Base-by-base conservation (phyloP, 768 basidiomycete genomes). In the Mycena vulgaris region DNA sequence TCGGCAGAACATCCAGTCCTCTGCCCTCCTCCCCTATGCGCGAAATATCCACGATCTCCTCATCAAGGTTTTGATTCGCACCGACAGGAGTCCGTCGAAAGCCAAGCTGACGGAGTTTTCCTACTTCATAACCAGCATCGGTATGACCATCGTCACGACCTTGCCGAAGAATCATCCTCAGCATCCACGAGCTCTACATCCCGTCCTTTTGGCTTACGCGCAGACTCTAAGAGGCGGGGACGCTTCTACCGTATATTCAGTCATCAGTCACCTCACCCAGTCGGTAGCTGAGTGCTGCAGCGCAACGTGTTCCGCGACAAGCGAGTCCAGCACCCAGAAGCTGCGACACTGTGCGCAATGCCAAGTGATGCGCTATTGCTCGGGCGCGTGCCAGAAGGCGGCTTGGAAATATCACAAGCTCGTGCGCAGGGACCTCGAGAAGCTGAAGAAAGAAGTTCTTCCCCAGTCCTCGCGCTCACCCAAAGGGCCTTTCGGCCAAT, bases 361-460 rank as follows among this genome's bases (percentile, higher is more conserved):
- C 28, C 25, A 17, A 19, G 35, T 68, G 8, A 63, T 68, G 60
- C 67, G 67, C 33, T 68, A 68, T 30, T 68, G 67, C 27, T 68
- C 67, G 7, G 11, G 27, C 4, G 25, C 21, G 3, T 68, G 67
- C 42, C 67, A 62, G 25, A 61, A 56, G 45, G 33, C 31, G 5
- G 67, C 60, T 9, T 68, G 67, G 67, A 55, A 47, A 35, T 45
- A 62, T 13, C 67, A 68, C 45, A 68, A 68, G 33, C 30, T 27
- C 19, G 51, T 62, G n/a, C 62, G 59, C 60, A 56, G 39, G 47
- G 61, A 68, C 47, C 47, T 68, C 17, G 53, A 56, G 19, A 68
- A n/a, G 49, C 23, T 67, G 33, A 51, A 67, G 23, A 60, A 67
- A 17, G 40, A 59, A 3, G 37, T 45, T 39, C 14, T 58, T 1